Base-by-base conservation (phyloP, 768 basidiomycete genomes). In the Austroboletus festivus region DNA sequence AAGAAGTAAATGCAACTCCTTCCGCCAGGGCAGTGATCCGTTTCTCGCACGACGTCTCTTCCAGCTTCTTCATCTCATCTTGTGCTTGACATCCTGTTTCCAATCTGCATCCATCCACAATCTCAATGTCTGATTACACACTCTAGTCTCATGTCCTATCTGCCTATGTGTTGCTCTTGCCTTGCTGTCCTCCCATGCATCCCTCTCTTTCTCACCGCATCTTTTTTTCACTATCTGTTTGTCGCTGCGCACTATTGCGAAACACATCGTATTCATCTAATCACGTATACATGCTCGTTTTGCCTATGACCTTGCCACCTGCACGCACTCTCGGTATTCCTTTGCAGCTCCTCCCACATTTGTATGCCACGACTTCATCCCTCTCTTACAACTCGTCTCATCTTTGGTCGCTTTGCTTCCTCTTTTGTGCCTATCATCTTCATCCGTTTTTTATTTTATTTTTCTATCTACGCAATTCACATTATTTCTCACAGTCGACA, bases 51-150 rank as follows among this genome's bases (percentile, higher is more conserved):
- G 45, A 49, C 54, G 53, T 60, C 56, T 64, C 47, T 16, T 37
- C n/a, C n/a, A n/a, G 28, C 34, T 59, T 57, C 39, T 50, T 59
- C 59, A 47, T 48, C 40, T 47, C 50, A 60, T 56, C 57, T 51
- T 67, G 65, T 67, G 65, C 65, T 68, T 58, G 62, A 68, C 67
- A 61, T 61, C 55, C 50, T 67, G 65, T 67, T 68, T 64, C 62
- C 57, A 60, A 55, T 65, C 59, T 51, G 62, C 64, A 67, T 69
- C 55, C 40, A 60, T 53, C 54, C 51, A 49, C 65, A 68, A 67
- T 69, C 60, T 65, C 65, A 67, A 58, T 67, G 67, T 67, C 67
- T 69, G 67, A 67, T 63, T 69, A 69, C 49, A 61, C 65, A 68
- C 43, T 62, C 60, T 67, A 63, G 62, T 53, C 54, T 55, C 67